These are phyloP conservation scores for Epichloe sp. DNA, from an alignment of 2,329 filamentous ascomycete genomes.

Conservation along the genomic window DNA sequence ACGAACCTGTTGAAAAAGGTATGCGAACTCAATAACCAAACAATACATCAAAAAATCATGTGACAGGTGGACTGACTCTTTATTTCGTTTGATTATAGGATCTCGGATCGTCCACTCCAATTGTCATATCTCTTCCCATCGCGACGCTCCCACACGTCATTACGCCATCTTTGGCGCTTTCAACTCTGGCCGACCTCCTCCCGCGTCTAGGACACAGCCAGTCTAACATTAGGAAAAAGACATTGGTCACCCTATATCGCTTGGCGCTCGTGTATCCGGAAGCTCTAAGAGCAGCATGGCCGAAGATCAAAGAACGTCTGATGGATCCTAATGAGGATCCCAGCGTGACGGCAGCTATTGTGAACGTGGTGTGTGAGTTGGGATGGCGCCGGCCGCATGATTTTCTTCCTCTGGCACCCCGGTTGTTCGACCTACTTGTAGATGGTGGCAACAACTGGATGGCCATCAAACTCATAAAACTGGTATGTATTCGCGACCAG, in stretches of 20 bases:
- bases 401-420: slow-evolving; percentile 80
- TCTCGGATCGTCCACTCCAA: slow-evolving; percentile 56
- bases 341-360: slow-evolving; percentile 87
- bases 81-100: slow-evolving; percentile 31
- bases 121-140: slow-evolving; percentile 74
- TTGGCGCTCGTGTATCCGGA: slow-evolving; percentile 94
- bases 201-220: slow-evolving; percentile 79
- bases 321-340: slow-evolving; percentile 83
- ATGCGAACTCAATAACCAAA: background rate
- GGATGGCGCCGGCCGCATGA: slow-evolving; percentile 90
- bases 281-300: slow-evolving; percentile 83
- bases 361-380: slow-evolving; percentile 93
- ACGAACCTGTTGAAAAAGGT: slow-evolving; percentile 95
- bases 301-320: slow-evolving; percentile 88
- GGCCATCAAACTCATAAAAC: slow-evolving; percentile 97
- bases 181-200: slow-evolving; percentile 72
- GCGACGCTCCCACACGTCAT: slow-evolving; percentile 88
- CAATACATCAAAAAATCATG: background rate
- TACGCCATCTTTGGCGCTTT: slow-evolving; percentile 82
- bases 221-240: slow-evolving; percentile 83
- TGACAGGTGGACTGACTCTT: background rate
- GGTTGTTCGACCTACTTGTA: slow-evolving; percentile 83
- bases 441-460: slow-evolving; percentile 98
- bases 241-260: slow-evolving; percentile 85
- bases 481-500: slow-evolving; percentile 38